Percentiles rank a stretch among this genome's conserved stretches.
These are phyloP conservation scores for Barnettozyma sp. DNA, from an alignment of 805 yeast genomes.

Conservation along the genomic window DNA sequence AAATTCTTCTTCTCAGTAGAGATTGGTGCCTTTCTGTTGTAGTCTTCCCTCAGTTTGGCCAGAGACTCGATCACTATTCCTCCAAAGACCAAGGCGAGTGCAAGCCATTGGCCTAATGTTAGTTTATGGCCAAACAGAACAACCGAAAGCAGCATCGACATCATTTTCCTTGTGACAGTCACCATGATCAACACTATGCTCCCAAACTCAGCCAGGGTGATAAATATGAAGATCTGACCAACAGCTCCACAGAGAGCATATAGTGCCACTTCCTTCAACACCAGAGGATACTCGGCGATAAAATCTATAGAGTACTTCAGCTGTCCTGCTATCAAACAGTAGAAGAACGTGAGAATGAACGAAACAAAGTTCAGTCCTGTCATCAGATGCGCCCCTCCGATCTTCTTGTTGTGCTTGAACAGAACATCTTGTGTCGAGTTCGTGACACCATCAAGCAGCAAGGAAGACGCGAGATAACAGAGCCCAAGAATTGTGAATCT, in stretches of 20 bases:
- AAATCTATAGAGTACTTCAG: conserved; percentile 43
- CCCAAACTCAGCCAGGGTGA: conserved; percentile 77
- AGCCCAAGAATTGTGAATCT: conserved; percentile 52
- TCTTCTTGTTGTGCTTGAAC: conserved; percentile 41
- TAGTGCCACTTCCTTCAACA: conserved; percentile 49
- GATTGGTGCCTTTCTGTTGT: background rate
- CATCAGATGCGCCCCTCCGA: conserved; percentile 89
- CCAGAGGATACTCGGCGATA: conserved; percentile 43
- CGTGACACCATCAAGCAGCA: conserved; percentile 84
- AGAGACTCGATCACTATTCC: conserved; percentile 80
- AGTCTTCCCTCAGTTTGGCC: background rate
- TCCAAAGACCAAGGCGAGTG: conserved; percentile 71
- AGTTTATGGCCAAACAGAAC: conserved; percentile 78
- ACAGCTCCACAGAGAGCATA: conserved; percentile 79
- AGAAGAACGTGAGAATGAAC: conserved; percentile 41
- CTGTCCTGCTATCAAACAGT: conserved; percentile 44
- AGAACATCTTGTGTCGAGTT: conserved; percentile 90
- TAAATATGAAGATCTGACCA: conserved; percentile 91
- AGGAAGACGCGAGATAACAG: conserved; percentile 47
- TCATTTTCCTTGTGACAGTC: conserved; percentile 94
- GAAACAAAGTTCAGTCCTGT: conserved; percentile 49
- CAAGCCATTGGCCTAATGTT: conserved; percentile 62
- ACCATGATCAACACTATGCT: conserved; percentile 83
- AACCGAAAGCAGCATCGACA: conserved; percentile 88
- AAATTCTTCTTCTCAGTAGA: background rate